phyloP scores from a whole-genome alignment of 768 basidiomycete species.

The Mycena pura region DNA sequence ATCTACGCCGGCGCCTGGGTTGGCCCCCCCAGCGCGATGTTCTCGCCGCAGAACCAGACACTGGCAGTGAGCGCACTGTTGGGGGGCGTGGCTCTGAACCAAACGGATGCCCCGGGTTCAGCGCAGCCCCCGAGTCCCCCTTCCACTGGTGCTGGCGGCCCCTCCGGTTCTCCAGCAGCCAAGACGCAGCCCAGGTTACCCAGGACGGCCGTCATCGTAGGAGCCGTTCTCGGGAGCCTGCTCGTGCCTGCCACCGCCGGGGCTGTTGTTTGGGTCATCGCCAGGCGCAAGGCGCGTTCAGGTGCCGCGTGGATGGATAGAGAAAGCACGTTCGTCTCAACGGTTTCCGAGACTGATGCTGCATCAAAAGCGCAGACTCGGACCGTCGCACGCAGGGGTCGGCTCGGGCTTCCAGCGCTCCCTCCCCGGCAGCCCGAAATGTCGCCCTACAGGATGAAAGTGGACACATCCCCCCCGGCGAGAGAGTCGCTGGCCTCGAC shows the following conservation, averaged over 20 bases:
- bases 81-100: not conserved
- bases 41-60: not conserved
- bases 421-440: too few relatives aligned
- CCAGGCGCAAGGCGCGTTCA: not conserved
- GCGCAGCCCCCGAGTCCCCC: too few relatives aligned
- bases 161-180: not conserved
- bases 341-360: too few relatives aligned
- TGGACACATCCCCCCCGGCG: not conserved
- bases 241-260: not conserved
- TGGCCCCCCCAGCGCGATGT: not conserved
- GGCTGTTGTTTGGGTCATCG: not conserved
- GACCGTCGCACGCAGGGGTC: too few relatives aligned
- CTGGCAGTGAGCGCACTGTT: not conserved
- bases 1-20: conserved; percentile 3
- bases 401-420: too few relatives aligned
- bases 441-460: too few relatives aligned
- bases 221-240: not conserved
- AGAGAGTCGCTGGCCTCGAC: not conserved
- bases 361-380: too few relatives aligned
- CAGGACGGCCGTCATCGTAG: not conserved
- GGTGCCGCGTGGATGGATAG: too few relatives aligned
- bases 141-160: not conserved
- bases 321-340: too few relatives aligned
- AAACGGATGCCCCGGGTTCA: not conserved
- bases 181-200: not conserved